Conservation (phyloP, 805 yeast genomes). For the Scheffersomyces spartinae region DNA sequence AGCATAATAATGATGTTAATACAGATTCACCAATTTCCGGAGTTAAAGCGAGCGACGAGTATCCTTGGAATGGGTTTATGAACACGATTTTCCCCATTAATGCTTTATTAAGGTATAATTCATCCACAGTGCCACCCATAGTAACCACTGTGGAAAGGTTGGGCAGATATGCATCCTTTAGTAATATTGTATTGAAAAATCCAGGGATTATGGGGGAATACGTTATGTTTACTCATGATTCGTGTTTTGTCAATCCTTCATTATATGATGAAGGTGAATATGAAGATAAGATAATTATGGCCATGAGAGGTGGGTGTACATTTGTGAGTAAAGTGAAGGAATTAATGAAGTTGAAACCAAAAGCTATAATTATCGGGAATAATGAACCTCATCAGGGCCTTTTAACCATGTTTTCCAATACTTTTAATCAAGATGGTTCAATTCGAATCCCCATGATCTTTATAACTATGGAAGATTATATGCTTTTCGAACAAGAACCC, state of each 20-base stretch:
- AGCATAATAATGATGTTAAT: too few species aligned
- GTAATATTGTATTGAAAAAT: conserved; percentile 22
- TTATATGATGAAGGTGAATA: conserved; percentile 5
- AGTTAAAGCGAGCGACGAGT: too few species aligned
- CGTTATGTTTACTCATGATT: conserved; percentile 15
- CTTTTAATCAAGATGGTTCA: conserved; percentile 24
- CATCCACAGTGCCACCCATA: conserved; percentile 6
- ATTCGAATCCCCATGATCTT: conserved; percentile 24
- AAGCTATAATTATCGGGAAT: conserved; percentile 25
- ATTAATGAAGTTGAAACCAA: conserved; percentile 17
- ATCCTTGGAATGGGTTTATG: conserved; percentile 22
- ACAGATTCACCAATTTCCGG: too few species aligned
- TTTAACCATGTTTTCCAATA: conserved; percentile 29
- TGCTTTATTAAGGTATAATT: conserved; percentile 19
- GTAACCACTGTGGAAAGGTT: conserved; percentile 9
- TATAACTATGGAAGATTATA: conserved; percentile 23
- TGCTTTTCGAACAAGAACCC: conserved; percentile 2
- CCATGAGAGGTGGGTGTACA: conserved; percentile 25
- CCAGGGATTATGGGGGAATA: conserved; percentile 13
- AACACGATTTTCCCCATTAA: conserved; percentile 33
- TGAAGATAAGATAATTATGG: conserved; percentile 15
- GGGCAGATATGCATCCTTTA: conserved; percentile 31
- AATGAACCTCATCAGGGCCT: conserved; percentile 25
- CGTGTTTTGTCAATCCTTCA: conserved; percentile 10
- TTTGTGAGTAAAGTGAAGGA: conserved; percentile 26